These are phyloP conservation scores for Alternaria alternata DNA, from an alignment of 2,329 filamentous ascomycete genomes.

Conservation along the genomic window DNA sequence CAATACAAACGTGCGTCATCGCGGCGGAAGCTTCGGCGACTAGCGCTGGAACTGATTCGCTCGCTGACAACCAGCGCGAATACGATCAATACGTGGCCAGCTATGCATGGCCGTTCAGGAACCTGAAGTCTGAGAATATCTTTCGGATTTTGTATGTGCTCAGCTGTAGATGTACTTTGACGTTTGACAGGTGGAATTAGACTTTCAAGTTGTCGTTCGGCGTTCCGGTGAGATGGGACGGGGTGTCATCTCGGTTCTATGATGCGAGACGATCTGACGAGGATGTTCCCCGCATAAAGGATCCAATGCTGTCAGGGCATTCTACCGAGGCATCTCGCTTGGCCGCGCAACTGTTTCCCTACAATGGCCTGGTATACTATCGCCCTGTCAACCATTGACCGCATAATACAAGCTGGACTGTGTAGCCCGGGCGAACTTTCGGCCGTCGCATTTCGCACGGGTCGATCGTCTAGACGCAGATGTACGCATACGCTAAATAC, in stretches of 20 bases:
- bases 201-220: slow-evolving; percentile 2
- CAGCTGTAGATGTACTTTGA: background rate
- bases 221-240: background rate
- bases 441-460: background rate
- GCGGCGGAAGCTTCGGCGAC: slow-evolving; percentile 10
- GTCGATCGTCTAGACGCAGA: background rate
- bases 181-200: slow-evolving; percentile 1
- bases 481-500: background rate
- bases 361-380: background rate
- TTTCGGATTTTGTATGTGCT: background rate
- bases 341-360: background rate
- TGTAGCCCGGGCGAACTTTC: background rate
- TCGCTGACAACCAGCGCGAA: background rate
- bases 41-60: slow-evolving; percentile 2
- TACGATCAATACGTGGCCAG: background rate
- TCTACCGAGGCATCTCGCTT: slow-evolving; percentile 9
- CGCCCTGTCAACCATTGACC: background rate
- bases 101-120: background rate
- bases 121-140: background rate
- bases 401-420: background rate
- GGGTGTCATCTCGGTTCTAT: slow-evolving; percentile 16
- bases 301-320: background rate
- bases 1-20: slow-evolving; percentile 10
- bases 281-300: slow-evolving; percentile 8
- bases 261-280: slow-evolving; percentile 2